phyloP scores from a whole-genome alignment of 2,329 filamentous ascomycete species.

The Talaromyces sp. region DNA sequence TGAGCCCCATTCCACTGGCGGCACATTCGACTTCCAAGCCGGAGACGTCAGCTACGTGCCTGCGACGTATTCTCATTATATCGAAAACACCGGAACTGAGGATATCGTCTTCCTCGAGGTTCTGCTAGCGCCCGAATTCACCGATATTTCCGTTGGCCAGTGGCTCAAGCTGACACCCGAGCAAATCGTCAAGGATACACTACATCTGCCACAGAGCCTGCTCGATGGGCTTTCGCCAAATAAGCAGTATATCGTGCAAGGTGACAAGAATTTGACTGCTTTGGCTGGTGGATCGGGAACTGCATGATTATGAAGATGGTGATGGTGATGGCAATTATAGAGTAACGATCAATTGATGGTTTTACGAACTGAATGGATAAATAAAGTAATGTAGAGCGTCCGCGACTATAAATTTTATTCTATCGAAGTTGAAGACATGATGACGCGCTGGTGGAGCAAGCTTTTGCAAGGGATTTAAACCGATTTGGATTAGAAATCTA shows the following conservation, averaged over 20 bases:
- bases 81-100: constrained; percentile 56
- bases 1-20: constrained; percentile 43
- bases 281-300: not conserved
- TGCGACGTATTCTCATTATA: constrained; percentile 50
- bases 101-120: constrained; percentile 57
- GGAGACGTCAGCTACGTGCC: constrained; percentile 58
- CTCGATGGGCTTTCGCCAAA: constrained; percentile 35
- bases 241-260: constrained; percentile 40
- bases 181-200: constrained; percentile 48
- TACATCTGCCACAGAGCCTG: constrained; percentile 32
- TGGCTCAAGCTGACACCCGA: constrained; percentile 42
- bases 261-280: constrained; percentile 21
- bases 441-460: not conserved
- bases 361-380: not conserved
- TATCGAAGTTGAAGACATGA: not conserved
- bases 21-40: constrained; percentile 55
- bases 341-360: not conserved
- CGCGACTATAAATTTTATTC: not conserved
- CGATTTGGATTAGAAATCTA: no score
- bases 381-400: not conserved
- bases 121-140: constrained; percentile 46
- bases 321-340: not conserved
- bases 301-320: not conserved
- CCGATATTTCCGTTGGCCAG: constrained; percentile 34
- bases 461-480: not conserved